Conservation (phyloP, 1,284 basidiomycete species). For the Ustilago loliicola region DNA sequence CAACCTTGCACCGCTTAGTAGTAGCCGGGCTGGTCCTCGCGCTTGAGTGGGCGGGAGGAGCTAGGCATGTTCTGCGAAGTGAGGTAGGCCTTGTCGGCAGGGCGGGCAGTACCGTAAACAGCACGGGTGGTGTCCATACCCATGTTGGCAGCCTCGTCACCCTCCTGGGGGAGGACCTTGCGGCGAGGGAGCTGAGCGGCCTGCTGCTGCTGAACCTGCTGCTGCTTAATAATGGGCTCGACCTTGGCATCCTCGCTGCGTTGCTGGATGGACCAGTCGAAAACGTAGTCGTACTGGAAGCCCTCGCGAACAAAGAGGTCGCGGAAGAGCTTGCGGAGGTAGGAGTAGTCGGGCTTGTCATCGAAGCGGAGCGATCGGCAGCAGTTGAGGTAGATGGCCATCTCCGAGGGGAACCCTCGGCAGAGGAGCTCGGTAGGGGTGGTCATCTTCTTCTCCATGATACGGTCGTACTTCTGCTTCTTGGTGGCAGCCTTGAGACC, state of each 20-base stretch:
- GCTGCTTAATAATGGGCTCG: conserved; percentile 54
- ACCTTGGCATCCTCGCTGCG: conserved; percentile 61
- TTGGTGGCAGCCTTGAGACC: conserved; percentile 70
- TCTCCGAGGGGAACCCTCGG: conserved; percentile 70
- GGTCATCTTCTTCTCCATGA: conserved; percentile 72
- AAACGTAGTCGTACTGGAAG: conserved; percentile 71
- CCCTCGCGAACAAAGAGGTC: conserved; percentile 71
- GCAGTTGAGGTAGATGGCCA: conserved; percentile 71
- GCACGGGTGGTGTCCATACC: conserved; percentile 60
- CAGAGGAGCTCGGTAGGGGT: conserved; percentile 71
- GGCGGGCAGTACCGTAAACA: conserved; percentile 50
- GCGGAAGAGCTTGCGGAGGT: conserved; percentile 71
- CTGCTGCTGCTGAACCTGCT: conserved; percentile 48
- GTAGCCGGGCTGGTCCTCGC: conserved; percentile 55
- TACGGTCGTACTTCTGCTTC: conserved; percentile 71
- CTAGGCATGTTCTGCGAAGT: conserved; percentile 48
- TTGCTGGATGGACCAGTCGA: conserved; percentile 71
- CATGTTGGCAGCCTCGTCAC: conserved; percentile 48
- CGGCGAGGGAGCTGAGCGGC: conserved; percentile 66
- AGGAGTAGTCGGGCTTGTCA: conserved; percentile 71
- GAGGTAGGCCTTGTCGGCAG: conserved; percentile 54
- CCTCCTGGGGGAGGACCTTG: conserved; percentile 66
- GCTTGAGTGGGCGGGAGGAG: conserved; percentile 50
- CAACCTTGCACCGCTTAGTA: conserved; percentile 31
- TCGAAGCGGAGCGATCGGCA: conserved; percentile 71